Evolutionary conservation across 2,329 filamentous ascomycete species (phyloP), one percentile per base, ranked within the genome.

Genomic region (Diaporthe velutina): DNA sequence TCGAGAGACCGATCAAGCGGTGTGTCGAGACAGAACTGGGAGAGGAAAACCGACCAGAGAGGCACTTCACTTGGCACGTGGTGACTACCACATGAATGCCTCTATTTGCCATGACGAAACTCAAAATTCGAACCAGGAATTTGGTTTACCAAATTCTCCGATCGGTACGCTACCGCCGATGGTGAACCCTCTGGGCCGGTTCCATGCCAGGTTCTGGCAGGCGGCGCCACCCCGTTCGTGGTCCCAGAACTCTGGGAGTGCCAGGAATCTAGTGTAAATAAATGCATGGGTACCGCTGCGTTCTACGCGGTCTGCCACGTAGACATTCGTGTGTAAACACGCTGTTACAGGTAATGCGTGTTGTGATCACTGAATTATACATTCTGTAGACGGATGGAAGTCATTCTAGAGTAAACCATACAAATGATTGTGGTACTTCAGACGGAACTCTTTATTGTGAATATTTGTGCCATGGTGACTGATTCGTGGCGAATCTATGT

Each of bases 191-290:
- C 15, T 52, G 10, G 42, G 42, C 42, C 22, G 28, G 22, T 30
- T 54, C 64, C 8, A 12, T 67, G 61, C 64, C 48, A 54, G 64
- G 64, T 68, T 19, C n/a, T 8, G 22, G n/a, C 15, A 5, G 33
- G 33, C 64, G 64, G 64, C 45, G 61, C 48, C 64, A 52, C 64
- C 13, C 45, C 64, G 45, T 22, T n/a, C n/a, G n/a, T 8, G 48
- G 64, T 52, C 15, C 64, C 64, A 40, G 48, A 28, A 17, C n/a
- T 52, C 15, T 28, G 64, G 64, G 64, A 30, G 15, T 7, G n/a
- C n/a, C 64, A 7, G 33, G 45, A 52, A 35, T 4, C 6, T 50
- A 13, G 52, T 52, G 45, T 15, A 10, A 35, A 1, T 25, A n/a
- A 10, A 10, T 7, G 17, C 64, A 67, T 67, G 64, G 64, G 28